phyloP scores from a whole-genome alignment of 2,329 filamentous ascomycete genomes.

The Exophiala sp. region DNA sequence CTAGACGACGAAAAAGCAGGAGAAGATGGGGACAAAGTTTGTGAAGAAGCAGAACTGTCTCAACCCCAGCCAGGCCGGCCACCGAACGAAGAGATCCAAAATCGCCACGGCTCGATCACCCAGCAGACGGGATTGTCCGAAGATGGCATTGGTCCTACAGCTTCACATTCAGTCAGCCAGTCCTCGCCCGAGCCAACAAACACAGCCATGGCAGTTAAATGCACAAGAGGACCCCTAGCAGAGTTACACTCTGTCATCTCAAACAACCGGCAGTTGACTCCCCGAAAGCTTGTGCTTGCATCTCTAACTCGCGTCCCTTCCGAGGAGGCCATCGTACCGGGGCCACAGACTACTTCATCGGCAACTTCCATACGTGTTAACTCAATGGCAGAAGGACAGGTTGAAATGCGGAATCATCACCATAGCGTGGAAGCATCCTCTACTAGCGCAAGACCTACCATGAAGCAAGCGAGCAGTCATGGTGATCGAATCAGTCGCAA shows the following conservation, averaged over 20 bases:
- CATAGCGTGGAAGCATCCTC: no score
- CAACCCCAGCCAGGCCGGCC: no score
- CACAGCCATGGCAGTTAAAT: constrained; percentile 3
- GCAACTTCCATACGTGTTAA: background rate
- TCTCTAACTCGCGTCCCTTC: background rate
- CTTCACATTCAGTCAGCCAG: constrained; percentile 1
- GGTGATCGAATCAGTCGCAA: no score
- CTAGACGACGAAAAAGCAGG: no score
- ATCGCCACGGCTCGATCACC: constrained; percentile 5
- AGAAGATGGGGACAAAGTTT: no score
- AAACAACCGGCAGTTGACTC: background rate
- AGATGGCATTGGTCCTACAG: constrained; percentile 2
- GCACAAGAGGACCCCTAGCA: background rate
- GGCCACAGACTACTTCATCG: background rate
- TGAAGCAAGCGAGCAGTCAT: no score
- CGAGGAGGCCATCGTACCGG: background rate
- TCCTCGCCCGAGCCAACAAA: constrained; percentile 5
- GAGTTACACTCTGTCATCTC: background rate
- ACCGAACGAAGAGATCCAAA: no score
- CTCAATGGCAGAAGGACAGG: background rate
- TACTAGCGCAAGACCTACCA: no score
- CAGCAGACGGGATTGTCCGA: constrained; percentile 4
- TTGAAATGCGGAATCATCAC: background rate
- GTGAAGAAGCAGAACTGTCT: no score
- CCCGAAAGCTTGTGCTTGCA: background rate